These are phyloP conservation scores for Striga hermonthica DNA, from an alignment of 305 asterid genomes.

Conservation along the genomic window DNA sequence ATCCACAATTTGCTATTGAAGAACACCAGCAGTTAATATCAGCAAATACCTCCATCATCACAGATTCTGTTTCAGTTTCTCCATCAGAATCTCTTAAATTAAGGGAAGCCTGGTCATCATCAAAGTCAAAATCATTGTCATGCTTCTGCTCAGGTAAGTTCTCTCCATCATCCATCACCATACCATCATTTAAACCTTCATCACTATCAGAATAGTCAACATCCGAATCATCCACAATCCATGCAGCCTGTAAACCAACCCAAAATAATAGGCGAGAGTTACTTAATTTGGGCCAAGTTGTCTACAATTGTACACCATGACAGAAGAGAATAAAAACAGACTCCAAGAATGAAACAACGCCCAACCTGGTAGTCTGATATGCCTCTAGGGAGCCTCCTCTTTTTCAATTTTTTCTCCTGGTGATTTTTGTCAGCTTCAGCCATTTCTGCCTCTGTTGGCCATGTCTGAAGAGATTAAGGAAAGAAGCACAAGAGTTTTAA, in stretches of 20 bases:
- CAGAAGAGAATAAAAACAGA: slow-evolving; percentile 1
- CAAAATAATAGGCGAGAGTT: slow-evolving; percentile 22
- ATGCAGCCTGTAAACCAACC: slow-evolving; percentile 72
- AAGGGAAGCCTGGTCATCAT: slow-evolving; percentile 74
- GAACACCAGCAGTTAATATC: neutral
- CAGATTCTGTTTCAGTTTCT: slow-evolving; percentile 70
- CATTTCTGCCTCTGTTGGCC: slow-evolving; percentile 99
- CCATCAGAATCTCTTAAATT: slow-evolving; percentile 64
- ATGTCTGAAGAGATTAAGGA: slow-evolving; percentile 55
- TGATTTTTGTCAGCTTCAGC: slow-evolving; percentile 69
- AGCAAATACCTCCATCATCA: slow-evolving; percentile 60
- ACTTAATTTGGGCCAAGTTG: slow-evolving; percentile 13
- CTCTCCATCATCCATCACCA: slow-evolving; percentile 72
- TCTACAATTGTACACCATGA: slow-evolving; percentile 13
- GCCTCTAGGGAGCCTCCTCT: slow-evolving; percentile 69
- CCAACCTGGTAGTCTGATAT: slow-evolving; percentile 90
- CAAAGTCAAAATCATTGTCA: slow-evolving; percentile 53
- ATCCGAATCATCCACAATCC: slow-evolving; percentile 86
- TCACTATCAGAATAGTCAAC: slow-evolving; percentile 61
- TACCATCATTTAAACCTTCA: slow-evolving; percentile 65
- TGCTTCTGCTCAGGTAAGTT: slow-evolving; percentile 39
- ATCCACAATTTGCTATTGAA: slow-evolving; percentile 5
- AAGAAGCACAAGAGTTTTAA: slow-evolving; percentile 20
- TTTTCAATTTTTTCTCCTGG: slow-evolving; percentile 56
- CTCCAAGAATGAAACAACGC: slow-evolving; percentile 26